Conservation (phyloP, 2,329 filamentous ascomycete species). For the Ceratocystis eucalypticola region DNA sequence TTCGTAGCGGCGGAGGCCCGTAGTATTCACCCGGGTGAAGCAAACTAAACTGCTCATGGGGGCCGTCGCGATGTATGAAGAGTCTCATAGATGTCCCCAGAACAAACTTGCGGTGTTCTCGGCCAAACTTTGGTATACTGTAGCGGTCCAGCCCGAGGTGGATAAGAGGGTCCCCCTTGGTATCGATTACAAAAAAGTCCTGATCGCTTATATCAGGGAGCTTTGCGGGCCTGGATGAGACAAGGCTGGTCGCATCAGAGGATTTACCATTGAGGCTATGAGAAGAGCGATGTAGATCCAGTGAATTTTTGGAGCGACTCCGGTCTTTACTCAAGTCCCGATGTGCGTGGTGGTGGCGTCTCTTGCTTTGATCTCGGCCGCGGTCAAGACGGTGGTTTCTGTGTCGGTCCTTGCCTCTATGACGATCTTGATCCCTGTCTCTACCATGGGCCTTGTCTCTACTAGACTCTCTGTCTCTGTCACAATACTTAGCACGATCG, state of each 20-base stretch:
- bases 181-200: conserved; percentile 50
- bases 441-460: not conserved
- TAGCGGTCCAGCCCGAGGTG: conserved; percentile 62
- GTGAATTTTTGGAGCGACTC: not conserved
- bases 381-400: not conserved
- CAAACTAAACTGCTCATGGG: conserved; percentile 42
- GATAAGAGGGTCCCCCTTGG: conserved; percentile 63
- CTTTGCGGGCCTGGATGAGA: not conserved
- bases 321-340: not conserved
- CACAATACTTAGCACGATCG: conserved; percentile 1
- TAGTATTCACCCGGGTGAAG: conserved; percentile 30
- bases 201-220: conserved; percentile 20
- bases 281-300: not conserved
- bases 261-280: not conserved
- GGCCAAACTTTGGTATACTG: conserved; percentile 55
- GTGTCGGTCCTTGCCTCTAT: not conserved
- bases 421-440: not conserved
- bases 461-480: not conserved
- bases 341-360: not conserved
- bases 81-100: conserved; percentile 49
- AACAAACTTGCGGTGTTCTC: conserved; percentile 54
- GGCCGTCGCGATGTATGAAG: conserved; percentile 53
- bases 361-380: not conserved
- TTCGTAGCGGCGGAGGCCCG: conserved; percentile 10
- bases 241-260: not conserved